These are phyloP conservation scores for Fraxinus velutina DNA, from an alignment of 305 asterid species.

Conservation along the genomic window DNA sequence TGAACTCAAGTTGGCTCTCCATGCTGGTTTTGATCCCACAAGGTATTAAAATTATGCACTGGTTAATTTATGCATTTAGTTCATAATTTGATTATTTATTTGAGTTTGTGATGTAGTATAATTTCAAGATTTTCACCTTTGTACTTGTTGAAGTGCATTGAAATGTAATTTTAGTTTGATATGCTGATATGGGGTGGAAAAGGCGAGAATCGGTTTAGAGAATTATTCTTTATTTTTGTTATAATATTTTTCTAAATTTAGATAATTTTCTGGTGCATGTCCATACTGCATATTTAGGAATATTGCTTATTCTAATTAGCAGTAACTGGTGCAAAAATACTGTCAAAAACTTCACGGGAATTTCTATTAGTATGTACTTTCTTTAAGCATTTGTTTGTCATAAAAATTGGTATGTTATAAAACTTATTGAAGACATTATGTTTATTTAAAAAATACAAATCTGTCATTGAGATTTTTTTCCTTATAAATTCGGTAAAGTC, in stretches of 20 bases:
- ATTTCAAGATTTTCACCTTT: not conserved
- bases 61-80: not conserved
- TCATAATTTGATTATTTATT: not conserved
- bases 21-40: slow-evolving; percentile 85
- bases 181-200: not conserved
- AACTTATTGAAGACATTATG: not conserved
- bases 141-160: not conserved
- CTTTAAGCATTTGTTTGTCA: not conserved
- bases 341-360: not conserved
- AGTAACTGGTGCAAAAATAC: not conserved
- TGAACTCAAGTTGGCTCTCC: slow-evolving; percentile 78
- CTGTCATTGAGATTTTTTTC: not conserved
- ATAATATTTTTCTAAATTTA: not conserved
- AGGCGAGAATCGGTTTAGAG: not conserved
- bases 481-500: slow-evolving; percentile 29
- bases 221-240: not conserved
- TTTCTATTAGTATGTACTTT: not conserved
- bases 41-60: slow-evolving; percentile 34
- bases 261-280: not conserved
- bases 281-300: not conserved
- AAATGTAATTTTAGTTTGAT: not conserved
- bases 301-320: not conserved
- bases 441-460: not conserved
- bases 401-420: not conserved
- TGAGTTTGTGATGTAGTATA: not conserved